A percentile compares a stretch with the other conserved stretches of the same genome.
Evolutionary conservation across 805 yeast species (phyloP).

Genomic region (Candida pseudofarinosa): DNA sequence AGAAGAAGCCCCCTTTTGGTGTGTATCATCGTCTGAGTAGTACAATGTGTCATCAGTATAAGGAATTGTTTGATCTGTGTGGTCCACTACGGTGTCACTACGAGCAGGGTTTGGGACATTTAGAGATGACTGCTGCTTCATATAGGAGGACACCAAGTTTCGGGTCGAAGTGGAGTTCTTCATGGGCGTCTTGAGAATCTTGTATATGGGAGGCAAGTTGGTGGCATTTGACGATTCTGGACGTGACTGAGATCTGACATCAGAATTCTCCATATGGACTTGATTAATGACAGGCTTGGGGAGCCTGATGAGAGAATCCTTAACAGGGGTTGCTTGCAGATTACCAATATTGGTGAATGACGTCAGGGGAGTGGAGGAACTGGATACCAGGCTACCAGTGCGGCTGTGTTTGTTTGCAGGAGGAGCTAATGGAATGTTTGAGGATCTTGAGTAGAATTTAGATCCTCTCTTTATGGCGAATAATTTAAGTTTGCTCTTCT

Average conservation of each 20-base stretch:
- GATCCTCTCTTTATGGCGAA: slow-evolving; percentile 36
- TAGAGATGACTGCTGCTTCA: not conserved
- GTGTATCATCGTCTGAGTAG: slow-evolving; percentile 12
- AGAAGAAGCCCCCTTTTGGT: slow-evolving; percentile 2
- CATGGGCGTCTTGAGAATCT: slow-evolving; percentile 42
- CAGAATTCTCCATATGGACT: slow-evolving; percentile 3
- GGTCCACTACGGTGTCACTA: not conserved
- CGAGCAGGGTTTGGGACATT: not conserved
- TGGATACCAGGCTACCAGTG: not conserved
- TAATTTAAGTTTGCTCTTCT: slow-evolving; percentile 22
- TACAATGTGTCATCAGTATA: slow-evolving; percentile 15
- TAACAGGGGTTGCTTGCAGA: not conserved
- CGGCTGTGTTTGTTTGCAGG: not conserved
- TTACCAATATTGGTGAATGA: not conserved
- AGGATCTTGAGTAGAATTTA: slow-evolving; percentile 19
- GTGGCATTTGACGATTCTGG: slow-evolving; percentile 4
- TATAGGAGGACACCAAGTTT: slow-evolving; percentile 11
- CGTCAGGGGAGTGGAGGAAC: not conserved
- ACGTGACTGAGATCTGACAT: slow-evolving; percentile 4
- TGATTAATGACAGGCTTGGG: slow-evolving; percentile 1
- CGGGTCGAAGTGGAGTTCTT: slow-evolving; percentile 26
- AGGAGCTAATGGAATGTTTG: slow-evolving; percentile 2
- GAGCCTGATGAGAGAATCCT: not conserved
- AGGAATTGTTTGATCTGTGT: slow-evolving; percentile 11
- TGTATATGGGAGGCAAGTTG: slow-evolving; percentile 37